Conservation (phyloP, 208 protist species). For the Phytomonas francai region DNA sequence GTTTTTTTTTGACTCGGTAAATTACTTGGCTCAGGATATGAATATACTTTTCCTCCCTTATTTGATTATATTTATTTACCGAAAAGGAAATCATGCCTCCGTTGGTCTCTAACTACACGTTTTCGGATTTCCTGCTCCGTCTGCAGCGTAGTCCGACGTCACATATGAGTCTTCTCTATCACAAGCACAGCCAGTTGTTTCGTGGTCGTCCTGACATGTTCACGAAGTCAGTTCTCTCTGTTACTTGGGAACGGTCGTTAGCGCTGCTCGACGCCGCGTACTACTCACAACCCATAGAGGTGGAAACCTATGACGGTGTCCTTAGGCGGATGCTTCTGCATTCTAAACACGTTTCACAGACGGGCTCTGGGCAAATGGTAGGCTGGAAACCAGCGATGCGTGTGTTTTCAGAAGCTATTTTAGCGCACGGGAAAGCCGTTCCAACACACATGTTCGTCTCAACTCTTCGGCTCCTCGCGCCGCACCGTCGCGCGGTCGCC, state of each 20-base stretch:
- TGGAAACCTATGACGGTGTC: slow-evolving; percentile 52
- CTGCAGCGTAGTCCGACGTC: slow-evolving; percentile 64
- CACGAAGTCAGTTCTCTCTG: slow-evolving; percentile 32
- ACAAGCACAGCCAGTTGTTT: slow-evolving; percentile 68
- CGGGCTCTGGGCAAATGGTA: slow-evolving; percentile 23
- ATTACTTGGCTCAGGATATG: not conserved
- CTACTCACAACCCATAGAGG: slow-evolving; percentile 53
- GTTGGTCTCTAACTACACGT: slow-evolving; percentile 56
- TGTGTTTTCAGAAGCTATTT: slow-evolving; percentile 54
- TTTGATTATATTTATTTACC: not conserved
- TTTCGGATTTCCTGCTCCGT: slow-evolving; percentile 73
- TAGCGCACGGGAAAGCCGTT: slow-evolving; percentile 50
- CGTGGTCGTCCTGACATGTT: slow-evolving; percentile 76
- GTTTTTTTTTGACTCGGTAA: not conserved
- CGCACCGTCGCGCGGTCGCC: slow-evolving; percentile 46
- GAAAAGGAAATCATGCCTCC: slow-evolving; percentile 29
- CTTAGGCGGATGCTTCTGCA: slow-evolving; percentile 79
- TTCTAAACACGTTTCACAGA: slow-evolving; percentile 44
- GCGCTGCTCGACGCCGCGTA: slow-evolving; percentile 63
- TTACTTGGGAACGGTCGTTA: slow-evolving; percentile 63
- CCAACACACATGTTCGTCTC: slow-evolving; percentile 56
- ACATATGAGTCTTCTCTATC: slow-evolving; percentile 74
- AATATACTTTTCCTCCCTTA: slow-evolving; percentile 5
- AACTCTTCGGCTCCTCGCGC: slow-evolving; percentile 59
- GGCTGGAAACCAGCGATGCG: slow-evolving; percentile 56